These are phyloP conservation scores for Colletotrichum ledebouriae DNA, from an alignment of 2,329 filamentous ascomycete genomes.

Conservation along the genomic window DNA sequence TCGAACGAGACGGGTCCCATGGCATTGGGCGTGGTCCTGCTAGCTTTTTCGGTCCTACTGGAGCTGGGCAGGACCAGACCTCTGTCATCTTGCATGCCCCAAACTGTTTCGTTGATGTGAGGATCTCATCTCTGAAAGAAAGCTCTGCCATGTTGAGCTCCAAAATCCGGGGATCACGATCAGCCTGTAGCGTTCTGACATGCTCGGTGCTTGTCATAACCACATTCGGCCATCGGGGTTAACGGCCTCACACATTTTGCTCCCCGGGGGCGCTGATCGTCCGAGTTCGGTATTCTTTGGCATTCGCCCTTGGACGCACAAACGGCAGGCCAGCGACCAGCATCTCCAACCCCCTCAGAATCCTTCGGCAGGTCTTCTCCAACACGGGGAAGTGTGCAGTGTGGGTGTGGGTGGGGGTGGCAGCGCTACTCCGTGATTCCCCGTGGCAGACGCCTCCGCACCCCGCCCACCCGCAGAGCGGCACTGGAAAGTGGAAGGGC, in stretches of 20 bases:
- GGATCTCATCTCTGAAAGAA: not conserved
- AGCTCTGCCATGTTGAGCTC: not conserved
- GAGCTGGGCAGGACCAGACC: not conserved
- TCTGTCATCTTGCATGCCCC: not conserved
- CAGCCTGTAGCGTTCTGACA: constrained; percentile 11
- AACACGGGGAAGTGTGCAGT: not conserved
- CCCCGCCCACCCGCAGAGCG: constrained; percentile 24
- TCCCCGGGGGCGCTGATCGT: not conserved
- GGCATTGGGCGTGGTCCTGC: constrained; percentile 14
- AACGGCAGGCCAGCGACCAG: not conserved
- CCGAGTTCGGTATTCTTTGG: constrained; percentile 6
- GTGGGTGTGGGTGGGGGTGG: too few species aligned
- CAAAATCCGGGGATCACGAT: not conserved
- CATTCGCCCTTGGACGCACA: constrained; percentile 8
- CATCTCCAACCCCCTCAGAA: constrained; percentile 26
- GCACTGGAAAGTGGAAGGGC: too few species aligned
- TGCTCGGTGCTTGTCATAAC: constrained; percentile 16
- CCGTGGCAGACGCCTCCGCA: constrained; percentile 18
- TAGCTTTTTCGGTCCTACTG: not conserved
- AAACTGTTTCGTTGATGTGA: not conserved
- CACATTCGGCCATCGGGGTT: constrained; percentile 1
- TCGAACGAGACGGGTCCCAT: constrained; percentile 33
- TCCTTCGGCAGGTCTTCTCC: constrained; percentile 17
- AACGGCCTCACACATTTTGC: not conserved
- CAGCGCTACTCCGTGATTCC: not conserved